Conservation (phyloP, 2,329 filamentous ascomycete genomes). For the Ambrosiella xylebori region DNA sequence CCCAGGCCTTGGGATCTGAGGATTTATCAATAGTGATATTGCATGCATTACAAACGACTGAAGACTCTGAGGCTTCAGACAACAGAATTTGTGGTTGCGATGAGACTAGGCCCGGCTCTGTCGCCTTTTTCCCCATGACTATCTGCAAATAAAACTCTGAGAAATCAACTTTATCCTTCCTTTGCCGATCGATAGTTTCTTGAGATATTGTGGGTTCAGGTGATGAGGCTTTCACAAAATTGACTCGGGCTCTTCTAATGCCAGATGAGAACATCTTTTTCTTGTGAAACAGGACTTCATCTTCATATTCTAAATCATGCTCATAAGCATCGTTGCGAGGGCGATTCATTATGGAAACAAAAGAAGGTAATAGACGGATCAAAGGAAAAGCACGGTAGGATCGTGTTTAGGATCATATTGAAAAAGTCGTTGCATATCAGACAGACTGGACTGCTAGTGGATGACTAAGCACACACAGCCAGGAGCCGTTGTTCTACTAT, state of each 20-base stretch:
- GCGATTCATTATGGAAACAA: neutral
- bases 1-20: slow-evolving; percentile 14
- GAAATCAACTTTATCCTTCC: neutral
- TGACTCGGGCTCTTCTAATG: slow-evolving; percentile 32
- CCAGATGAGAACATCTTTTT: slow-evolving; percentile 39
- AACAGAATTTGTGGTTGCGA: neutral
- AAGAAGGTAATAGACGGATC: neutral
- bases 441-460: neutral
- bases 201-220: slow-evolving; percentile 15
- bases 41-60: slow-evolving; percentile 22
- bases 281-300: slow-evolving; percentile 35
- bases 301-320: slow-evolving; percentile 15
- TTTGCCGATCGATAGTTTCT: neutral
- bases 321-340: neutral
- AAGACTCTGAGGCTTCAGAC: neutral
- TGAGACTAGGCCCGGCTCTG: neutral
- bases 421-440: neutral
- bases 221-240: slow-evolving; percentile 39
- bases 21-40: slow-evolving; percentile 19
- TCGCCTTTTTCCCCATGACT: slow-evolving; percentile 31
- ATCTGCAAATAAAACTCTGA: slow-evolving; percentile 47
- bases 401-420: neutral
- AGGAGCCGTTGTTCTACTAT: neutral
- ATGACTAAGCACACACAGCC: neutral
- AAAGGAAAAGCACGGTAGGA: neutral